A percentile compares a stretch with the other conserved stretches of the same genome.
Evolutionary conservation across 116 monocot genomes (phyloP).

Genomic region (Phalaenopsis hybrid): DNA sequence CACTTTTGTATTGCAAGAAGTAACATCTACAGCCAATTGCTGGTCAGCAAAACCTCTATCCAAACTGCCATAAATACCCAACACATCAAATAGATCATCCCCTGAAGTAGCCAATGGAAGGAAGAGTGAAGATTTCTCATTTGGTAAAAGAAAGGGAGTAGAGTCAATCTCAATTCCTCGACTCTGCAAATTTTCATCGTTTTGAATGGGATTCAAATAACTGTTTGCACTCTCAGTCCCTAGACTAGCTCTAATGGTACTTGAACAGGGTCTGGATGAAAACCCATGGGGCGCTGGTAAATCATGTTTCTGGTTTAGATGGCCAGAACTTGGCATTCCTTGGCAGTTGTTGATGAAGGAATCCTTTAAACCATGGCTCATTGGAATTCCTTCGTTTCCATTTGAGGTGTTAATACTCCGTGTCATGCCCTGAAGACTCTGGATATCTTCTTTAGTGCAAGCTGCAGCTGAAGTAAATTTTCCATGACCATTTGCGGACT

Average conservation of each 20-base stretch:
- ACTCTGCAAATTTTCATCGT: not conserved
- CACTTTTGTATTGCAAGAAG: not conserved
- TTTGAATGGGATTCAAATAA: constrained; percentile 5
- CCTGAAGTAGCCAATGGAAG: constrained; percentile 8
- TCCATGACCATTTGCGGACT: not conserved
- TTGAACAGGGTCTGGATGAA: constrained; percentile 3
- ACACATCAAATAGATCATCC: constrained; percentile 13
- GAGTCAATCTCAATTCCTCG: not conserved
- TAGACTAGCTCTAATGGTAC: constrained; percentile 3
- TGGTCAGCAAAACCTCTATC: not conserved
- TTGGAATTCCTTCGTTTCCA: not conserved
- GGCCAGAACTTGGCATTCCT: not conserved
- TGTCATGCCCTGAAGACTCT: not conserved
- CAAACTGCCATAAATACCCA: constrained; percentile 17
- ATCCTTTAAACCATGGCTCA: not conserved
- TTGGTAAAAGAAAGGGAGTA: not conserved
- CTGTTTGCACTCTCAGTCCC: not conserved
- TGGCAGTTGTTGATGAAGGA: constrained; percentile 4
- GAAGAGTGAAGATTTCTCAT: constrained; percentile 9
- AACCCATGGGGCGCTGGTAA: constrained; percentile 7
- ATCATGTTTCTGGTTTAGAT: constrained; percentile 3
- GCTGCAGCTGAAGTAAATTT: not conserved
- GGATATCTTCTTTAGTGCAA: not conserved
- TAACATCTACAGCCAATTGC: constrained; percentile 4
- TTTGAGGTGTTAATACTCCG: constrained; percentile 5